phyloP scores from a whole-genome alignment of 108 stramenopile species.

The Cyclotella choctawhatcheeana region DNA sequence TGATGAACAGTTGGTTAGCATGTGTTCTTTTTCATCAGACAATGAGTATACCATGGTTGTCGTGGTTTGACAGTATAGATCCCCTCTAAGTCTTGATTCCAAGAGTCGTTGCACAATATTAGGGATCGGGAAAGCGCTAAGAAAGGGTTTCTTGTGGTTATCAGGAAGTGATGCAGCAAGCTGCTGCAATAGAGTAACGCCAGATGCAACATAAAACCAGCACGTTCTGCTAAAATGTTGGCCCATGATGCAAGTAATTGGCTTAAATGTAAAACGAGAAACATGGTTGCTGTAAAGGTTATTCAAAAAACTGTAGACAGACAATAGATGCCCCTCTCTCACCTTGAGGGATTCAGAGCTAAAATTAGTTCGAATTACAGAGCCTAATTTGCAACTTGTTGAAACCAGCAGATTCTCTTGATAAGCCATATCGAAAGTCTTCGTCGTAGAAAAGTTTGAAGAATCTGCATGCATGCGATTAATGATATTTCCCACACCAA shows the following conservation, averaged over 20 bases:
- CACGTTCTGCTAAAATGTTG: conserved; percentile 17
- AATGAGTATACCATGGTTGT: conserved; percentile 17
- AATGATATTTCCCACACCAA: conserved; percentile 11
- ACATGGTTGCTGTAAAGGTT: neutral
- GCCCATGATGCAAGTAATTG: conserved; percentile 26
- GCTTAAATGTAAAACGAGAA: conserved; percentile 11
- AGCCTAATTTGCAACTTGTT: conserved; percentile 20
- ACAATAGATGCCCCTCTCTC: neutral
- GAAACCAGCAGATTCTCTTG: conserved; percentile 18
- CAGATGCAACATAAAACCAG: conserved; percentile 41
- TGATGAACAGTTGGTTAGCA: conserved; percentile 10
- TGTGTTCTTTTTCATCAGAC: conserved; percentile 18
- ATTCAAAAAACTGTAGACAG: neutral
- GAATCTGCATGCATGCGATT: too few species aligned
- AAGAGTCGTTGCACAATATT: conserved; percentile 19
- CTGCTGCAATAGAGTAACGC: conserved; percentile 17
- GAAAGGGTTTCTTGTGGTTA: conserved; percentile 9
- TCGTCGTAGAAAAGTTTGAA: conserved; percentile 7
- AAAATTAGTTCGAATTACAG: conserved; percentile 13
- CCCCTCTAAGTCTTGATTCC: conserved; percentile 32
- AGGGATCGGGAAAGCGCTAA: conserved; percentile 9
- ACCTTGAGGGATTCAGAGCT: conserved; percentile 24
- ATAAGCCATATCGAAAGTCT: neutral
- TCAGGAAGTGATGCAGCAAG: conserved; percentile 32
- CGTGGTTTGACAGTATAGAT: conserved; percentile 15